These are phyloP conservation scores for Irpex sp. DNA, from an alignment of 1,284 basidiomycete genomes.

Conservation along the genomic window DNA sequence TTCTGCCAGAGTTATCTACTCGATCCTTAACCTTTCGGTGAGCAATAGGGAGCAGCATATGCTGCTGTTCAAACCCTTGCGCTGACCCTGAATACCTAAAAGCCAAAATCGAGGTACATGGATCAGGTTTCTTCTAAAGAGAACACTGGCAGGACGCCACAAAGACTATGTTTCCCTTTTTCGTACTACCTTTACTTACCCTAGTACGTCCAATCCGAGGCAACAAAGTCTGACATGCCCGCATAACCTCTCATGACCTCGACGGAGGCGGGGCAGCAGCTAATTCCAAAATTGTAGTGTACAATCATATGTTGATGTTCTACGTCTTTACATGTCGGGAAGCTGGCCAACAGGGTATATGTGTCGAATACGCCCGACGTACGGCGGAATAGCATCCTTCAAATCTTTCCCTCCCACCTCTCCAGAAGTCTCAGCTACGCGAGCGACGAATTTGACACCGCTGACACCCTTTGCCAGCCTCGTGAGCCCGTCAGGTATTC, in stretches of 20 bases:
- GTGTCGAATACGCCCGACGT: neutral
- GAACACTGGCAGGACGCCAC: neutral
- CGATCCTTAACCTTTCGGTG: too few relatives aligned
- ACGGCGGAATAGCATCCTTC: neutral
- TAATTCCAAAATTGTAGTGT: too few relatives aligned
- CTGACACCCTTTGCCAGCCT: slow-evolving; percentile 21
- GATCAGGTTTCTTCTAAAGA: neutral
- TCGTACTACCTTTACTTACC: neutral
- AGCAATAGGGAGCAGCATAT: too few relatives aligned
- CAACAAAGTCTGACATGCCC: too few relatives aligned
- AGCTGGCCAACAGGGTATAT: neutral
- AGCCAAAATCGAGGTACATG: neutral
- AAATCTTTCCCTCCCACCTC: neutral
- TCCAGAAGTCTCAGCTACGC: slow-evolving; percentile 22
- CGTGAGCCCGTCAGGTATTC: slow-evolving; percentile 22
- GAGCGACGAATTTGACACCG: slow-evolving; percentile 24
- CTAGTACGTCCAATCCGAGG: too few relatives aligned
- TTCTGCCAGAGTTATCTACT: too few relatives aligned
- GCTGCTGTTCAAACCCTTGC: too few relatives aligned
- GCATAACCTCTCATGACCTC: too few relatives aligned
- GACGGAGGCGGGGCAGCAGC: too few relatives aligned
- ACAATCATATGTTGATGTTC: too few relatives aligned
- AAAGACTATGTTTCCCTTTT: neutral
- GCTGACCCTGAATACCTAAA: neutral
- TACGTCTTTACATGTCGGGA: neutral